These are phyloP conservation scores for Pseudonitzschia multiseries DNA, from an alignment of 108 stramenopile genomes.

Conservation along the genomic window DNA sequence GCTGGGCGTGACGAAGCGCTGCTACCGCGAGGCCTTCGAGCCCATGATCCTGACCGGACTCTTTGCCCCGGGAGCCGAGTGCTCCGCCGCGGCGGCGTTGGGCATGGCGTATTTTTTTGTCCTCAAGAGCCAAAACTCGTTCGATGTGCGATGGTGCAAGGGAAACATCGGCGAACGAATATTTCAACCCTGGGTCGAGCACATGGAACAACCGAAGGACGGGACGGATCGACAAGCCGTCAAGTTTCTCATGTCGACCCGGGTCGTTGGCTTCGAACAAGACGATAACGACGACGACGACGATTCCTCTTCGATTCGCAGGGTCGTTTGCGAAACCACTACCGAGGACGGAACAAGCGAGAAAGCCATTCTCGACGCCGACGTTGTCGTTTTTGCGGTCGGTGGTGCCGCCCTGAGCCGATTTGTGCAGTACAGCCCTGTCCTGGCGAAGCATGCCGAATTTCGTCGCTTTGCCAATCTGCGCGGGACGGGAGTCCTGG, in stretches of 20 bases:
- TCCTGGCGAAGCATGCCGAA: constrained; percentile 50
- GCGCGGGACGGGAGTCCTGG: constrained; percentile 73
- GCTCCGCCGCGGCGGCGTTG: constrained; percentile 78
- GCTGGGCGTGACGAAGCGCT: constrained; percentile 59
- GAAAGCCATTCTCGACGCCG: constrained; percentile 43
- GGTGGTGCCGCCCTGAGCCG: constrained; percentile 72
- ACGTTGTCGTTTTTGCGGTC: constrained; percentile 75
- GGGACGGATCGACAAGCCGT: constrained; percentile 26
- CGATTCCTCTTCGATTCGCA: neutral
- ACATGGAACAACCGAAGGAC: constrained; percentile 42
- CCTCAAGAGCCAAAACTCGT: constrained; percentile 65
- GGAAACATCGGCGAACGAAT: constrained; percentile 80
- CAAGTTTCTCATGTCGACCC: constrained; percentile 46
- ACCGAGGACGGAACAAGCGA: neutral
- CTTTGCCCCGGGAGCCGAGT: constrained; percentile 80
- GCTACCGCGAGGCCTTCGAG: constrained; percentile 81
- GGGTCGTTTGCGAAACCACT: constrained; percentile 1
- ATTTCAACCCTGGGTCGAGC: constrained; percentile 71
- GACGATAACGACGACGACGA: neutral
- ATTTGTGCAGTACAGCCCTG: constrained; percentile 53
- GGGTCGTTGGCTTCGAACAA: constrained; percentile 49
- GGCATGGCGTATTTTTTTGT: constrained; percentile 91
- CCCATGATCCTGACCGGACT: constrained; percentile 83
- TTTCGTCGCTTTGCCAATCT: constrained; percentile 70
- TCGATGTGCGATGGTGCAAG: constrained; percentile 81